phyloP scores from a whole-genome alignment of 129 eudicot genomes.

The Solidago caesia region DNA sequence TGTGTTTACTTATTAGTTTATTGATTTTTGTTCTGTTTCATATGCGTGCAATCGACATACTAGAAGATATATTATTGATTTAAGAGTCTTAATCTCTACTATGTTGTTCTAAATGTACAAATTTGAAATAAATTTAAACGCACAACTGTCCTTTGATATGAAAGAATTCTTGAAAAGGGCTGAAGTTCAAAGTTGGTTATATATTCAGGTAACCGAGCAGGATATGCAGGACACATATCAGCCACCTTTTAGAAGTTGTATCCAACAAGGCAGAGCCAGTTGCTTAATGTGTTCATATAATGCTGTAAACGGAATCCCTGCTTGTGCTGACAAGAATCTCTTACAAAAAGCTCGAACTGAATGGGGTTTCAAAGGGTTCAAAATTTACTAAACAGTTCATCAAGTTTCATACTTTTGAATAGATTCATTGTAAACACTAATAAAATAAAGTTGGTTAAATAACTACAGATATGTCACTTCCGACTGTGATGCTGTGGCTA shows the following conservation, averaged over 20 bases:
- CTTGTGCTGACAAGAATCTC: slow-evolving; percentile 65
- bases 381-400: slow-evolving; percentile 17
- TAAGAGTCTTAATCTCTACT: too few species aligned
- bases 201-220: slow-evolving; percentile 75
- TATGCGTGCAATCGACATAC: too few species aligned
- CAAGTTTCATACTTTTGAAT: slow-evolving; percentile 11
- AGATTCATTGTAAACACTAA: slow-evolving; percentile 22
- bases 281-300: slow-evolving; percentile 99
- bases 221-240: slow-evolving; percentile 93
- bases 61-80: too few species aligned
- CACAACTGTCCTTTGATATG: neutral
- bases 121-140: neutral
- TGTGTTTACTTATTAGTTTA: too few species aligned
- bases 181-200: slow-evolving; percentile 11
- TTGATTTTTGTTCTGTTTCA: too few species aligned
- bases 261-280: slow-evolving; percentile 84
- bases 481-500: slow-evolving; percentile 97
- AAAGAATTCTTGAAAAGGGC: neutral
- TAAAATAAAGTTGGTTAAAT: slow-evolving; percentile 20
- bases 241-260: slow-evolving; percentile 88
- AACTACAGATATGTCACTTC: slow-evolving; percentile 77
- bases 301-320: slow-evolving; percentile 83
- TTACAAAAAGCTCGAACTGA: slow-evolving; percentile 77
- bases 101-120: neutral
- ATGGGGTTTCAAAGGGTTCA: slow-evolving; percentile 92